Base-by-base conservation (phyloP, 495 filamentous ascomycete species). In the Aspergillus heteromorphus region DNA sequence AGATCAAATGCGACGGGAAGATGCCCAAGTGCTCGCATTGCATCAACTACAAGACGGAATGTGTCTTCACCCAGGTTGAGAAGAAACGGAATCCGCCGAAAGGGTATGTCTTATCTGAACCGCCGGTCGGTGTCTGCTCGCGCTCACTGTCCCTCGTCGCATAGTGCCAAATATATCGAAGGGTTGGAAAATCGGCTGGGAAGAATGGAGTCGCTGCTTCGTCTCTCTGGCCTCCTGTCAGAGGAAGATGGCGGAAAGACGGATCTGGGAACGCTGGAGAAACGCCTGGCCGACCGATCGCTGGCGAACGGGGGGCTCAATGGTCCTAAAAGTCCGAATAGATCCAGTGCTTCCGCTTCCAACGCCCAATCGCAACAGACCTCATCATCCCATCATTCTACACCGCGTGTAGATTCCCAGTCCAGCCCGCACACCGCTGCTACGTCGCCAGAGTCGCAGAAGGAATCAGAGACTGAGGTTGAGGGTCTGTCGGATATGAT, bases 1-100 rank as follows among this genome's bases (percentile, higher is more conserved):
- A 98, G 81, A 97, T 98, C 66, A 97, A 97, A 73, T 98, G 93
- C 71, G 95, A 98, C 66, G 93, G 93, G 48, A 96, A 95, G 72
- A 84, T 93, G 69, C 93, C 95, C 36, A 83, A 89, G 53, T 98
- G 93, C 71, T 91, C 90, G 14, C 95, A 98, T 71, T 98, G 93
- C 67, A 86, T 86, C 65, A 97, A 98, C 70, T 97, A 97, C 78
- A 97, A 96, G 78, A 96, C 91, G 8, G 92, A 97, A 61, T 98
- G 93, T 65, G 82, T 97, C 51, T 98, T 96, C 65, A 97, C 93
- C 6, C 90, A 95, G 63, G 91, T 97, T 19, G 93, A 98, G 76
- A 98, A 98, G 84, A 97, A 97, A 79, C 82, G 93, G 54, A 92
- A 88, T 77, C 93, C 93, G 16, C 93, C 93, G 7, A 98, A 97